Base-by-base conservation (phyloP, 108 stramenopile genomes). In the Craspedostauros australis region DNA sequence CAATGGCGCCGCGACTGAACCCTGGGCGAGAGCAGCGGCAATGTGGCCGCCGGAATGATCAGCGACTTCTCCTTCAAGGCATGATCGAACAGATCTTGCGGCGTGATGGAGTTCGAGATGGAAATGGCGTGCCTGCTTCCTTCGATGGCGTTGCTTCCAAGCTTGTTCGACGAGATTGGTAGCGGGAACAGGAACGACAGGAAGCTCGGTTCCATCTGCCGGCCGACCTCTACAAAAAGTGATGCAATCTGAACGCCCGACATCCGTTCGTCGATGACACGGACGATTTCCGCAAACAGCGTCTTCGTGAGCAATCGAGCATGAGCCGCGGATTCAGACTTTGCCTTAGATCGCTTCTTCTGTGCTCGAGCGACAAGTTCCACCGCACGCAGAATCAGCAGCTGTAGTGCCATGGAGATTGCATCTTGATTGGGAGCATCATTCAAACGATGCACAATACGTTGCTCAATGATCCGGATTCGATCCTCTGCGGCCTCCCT, bases 191-290 rank as follows among this genome's bases (percentile, higher is more conserved):
- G 38, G 54, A 53, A 45, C 0, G 29, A 33, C 22, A 67, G 38
- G 27, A 27, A 58, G 29, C 66, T 59, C 1, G 66, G 66, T 38
- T 67, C 66, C 22, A 57, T 59, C 33, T 67, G 66, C 15, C 66
- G 14, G 15, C 66, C 66, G 39, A 67, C 51, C 33, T 67, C 66
- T 12, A 67, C 38, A 48, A 67, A 59, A 14, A 67, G 51, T 3
- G 66, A 67, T n/a, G 66, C 66, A 46, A 67, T 59, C 37, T 59
- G 66, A 32, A 67, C 50, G 40, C 53, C 39, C 25, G 50, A 46
- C 11, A 57, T 50, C 43, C 57, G 59, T 29, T 26, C 14, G 11
- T 57, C 43, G 33, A 53, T 46, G 5, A 43, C 36, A 19, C 59
- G 51, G 20, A 59, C 50, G 30, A 59, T 39, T 53, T 43, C 50